Percentiles rank a stretch among this genome's conserved stretches.
These are phyloP conservation scores for Fusarium sterilihyphosum DNA, from an alignment of 2,329 filamentous ascomycete genomes.

Conservation along the genomic window DNA sequence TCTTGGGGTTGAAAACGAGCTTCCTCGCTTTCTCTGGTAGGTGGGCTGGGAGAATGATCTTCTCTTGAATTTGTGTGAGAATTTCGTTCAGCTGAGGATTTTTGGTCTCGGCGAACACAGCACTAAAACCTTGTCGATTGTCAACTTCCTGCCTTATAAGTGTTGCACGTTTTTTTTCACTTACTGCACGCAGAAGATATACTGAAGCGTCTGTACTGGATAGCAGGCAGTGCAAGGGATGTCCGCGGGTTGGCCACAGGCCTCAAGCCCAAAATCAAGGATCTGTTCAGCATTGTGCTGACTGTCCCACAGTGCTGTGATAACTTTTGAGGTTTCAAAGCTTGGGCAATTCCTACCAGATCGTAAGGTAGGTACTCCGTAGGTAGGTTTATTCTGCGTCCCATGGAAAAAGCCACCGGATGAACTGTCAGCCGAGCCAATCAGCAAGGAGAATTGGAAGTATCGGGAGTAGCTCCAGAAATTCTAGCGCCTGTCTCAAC, in stretches of 20 bases:
- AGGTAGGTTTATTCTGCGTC: not conserved
- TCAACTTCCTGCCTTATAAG: constrained; percentile 9
- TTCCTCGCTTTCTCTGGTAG: constrained; percentile 64
- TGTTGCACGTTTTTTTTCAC: not conserved
- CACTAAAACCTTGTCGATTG: constrained; percentile 44
- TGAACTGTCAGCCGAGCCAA: constrained; percentile 51
- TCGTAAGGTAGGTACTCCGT: not conserved
- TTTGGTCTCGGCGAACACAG: constrained; percentile 62
- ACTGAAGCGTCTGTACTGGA: constrained; percentile 42
- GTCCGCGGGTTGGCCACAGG: constrained; percentile 33
- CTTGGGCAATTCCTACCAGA: not conserved
- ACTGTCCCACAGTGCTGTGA: constrained; percentile 8
- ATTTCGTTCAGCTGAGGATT: constrained; percentile 63
- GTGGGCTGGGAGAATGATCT: constrained; percentile 70
- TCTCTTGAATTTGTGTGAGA: constrained; percentile 64
- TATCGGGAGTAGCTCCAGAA: constrained; percentile 37
- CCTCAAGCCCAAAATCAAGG: constrained; percentile 41
- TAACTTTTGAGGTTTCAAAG: not conserved
- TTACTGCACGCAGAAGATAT: constrained; percentile 46
- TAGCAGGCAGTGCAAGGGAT: constrained; percentile 7
- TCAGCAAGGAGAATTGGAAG: constrained; percentile 43
- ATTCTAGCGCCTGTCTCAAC: constrained; percentile 39
- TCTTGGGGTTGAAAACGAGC: constrained; percentile 60
- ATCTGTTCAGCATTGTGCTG: constrained; percentile 34
- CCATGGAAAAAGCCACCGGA: constrained; percentile 40